Evolutionary conservation across 2,329 filamentous ascomycete species (phyloP).

Genomic region (Davidsoniella australis): DNA sequence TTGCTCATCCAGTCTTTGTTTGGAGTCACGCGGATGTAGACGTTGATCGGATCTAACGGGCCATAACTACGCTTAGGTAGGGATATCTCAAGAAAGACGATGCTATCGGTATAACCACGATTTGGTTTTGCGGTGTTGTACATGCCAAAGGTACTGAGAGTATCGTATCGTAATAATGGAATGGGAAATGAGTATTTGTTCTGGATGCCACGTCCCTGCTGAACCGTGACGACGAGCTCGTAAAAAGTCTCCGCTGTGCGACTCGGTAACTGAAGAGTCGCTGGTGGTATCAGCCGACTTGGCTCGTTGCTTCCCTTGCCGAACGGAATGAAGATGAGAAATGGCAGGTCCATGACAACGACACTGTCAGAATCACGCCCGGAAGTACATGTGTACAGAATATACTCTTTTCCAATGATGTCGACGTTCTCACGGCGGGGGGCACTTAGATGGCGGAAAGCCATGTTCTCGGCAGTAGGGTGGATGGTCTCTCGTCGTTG

Average conservation of each 20-base stretch:
- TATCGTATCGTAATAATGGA: constrained; percentile 85
- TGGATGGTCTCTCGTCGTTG: constrained; percentile 93
- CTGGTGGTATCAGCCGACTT: constrained; percentile 76
- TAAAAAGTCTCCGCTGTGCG: constrained; percentile 95
- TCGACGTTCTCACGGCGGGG: constrained; percentile 82
- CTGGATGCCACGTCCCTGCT: constrained; percentile 74
- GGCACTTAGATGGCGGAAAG: constrained; percentile 79
- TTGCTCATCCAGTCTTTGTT: constrained; percentile 86
- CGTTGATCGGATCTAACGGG: constrained; percentile 82
- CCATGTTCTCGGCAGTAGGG: constrained; percentile 82
- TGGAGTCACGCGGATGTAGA: constrained; percentile 85
- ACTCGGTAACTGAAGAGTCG: constrained; percentile 76
- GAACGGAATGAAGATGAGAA: constrained; percentile 93
- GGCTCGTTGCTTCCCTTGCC: constrained; percentile 70
- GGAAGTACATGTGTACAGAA: constrained; percentile 71
- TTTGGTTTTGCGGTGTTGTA: constrained; percentile 91
- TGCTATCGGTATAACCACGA: constrained; percentile 70
- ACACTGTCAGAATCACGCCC: constrained; percentile 78
- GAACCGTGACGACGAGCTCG: constrained; percentile 88
- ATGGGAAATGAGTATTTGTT: constrained; percentile 86
- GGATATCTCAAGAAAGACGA: constrained; percentile 82
- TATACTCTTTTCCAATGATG: constrained; percentile 87
- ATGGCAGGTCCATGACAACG: constrained; percentile 90
- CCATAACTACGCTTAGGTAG: constrained; percentile 94
- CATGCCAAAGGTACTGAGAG: constrained; percentile 96